These are phyloP conservation scores for Phytophthora vignae DNA, from an alignment of 352 stramenopile species.

Conservation along the genomic window DNA sequence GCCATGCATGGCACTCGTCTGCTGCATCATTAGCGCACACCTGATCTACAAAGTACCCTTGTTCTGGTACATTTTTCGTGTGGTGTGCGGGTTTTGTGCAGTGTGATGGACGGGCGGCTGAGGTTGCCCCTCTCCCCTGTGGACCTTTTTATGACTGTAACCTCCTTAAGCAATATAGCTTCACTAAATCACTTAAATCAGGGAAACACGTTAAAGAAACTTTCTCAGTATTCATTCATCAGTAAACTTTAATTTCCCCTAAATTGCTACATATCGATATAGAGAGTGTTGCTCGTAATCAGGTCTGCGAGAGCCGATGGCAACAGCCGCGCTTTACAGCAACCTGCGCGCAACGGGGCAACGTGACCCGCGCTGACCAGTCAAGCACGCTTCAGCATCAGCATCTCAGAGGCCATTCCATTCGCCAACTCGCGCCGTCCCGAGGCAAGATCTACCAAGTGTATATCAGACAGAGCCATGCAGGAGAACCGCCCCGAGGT, in stretches of 20 bases:
- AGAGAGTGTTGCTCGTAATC: too few relatives aligned
- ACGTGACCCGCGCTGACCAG: neutral
- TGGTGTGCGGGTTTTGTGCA: neutral
- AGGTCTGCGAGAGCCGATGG: too few relatives aligned
- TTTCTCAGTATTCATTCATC: too few relatives aligned
- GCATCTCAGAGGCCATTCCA: constrained; percentile 1
- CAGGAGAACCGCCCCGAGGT: constrained; percentile 54
- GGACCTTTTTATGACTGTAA: too few relatives aligned
- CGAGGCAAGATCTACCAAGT: constrained; percentile 8
- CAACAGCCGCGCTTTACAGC: too few relatives aligned
- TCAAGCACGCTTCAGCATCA: neutral
- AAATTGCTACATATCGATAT: too few relatives aligned
- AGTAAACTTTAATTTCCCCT: too few relatives aligned
- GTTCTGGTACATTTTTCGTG: neutral
- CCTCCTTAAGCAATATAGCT: too few relatives aligned
- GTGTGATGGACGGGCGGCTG: too few relatives aligned
- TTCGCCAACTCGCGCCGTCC: constrained; percentile 18
- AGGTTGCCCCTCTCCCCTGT: neutral
- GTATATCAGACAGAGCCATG: constrained; percentile 21
- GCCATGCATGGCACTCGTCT: neutral
- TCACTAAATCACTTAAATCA: too few relatives aligned
- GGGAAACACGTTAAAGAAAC: too few relatives aligned
- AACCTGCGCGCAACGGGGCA: neutral
- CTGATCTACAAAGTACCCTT: neutral
- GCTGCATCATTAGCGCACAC: neutral